Conservation (phyloP, 805 yeast genomes). For the Jamesozyma hellenica region DNA sequence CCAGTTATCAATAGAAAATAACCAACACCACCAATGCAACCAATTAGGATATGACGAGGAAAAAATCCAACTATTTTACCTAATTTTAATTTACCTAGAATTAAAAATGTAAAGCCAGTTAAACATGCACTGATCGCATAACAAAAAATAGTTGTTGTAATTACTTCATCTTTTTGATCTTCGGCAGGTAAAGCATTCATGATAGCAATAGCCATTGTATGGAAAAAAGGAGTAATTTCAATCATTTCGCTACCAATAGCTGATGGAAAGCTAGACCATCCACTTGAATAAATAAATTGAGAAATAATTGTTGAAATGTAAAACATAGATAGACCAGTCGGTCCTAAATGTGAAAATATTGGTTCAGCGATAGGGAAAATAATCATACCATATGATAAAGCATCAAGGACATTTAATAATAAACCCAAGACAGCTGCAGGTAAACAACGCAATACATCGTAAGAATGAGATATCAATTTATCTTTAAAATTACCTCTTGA, state of each 20-base stretch:
- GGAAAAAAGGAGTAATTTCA: conserved; percentile 97
- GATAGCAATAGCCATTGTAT: conserved; percentile 78
- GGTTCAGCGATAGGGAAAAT: conserved; percentile 85
- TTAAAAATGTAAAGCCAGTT: conserved; percentile 73
- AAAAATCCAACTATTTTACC: conserved; percentile 90
- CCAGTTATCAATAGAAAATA: conserved; percentile 86
- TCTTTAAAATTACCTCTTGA: background rate
- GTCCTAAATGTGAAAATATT: conserved; percentile 66
- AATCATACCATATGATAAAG: conserved; percentile 93
- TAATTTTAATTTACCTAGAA: conserved; percentile 65
- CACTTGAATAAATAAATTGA: conserved; percentile 78
- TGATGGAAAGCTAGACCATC: conserved; percentile 79
- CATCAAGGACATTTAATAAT: conserved; percentile 80
- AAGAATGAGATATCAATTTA: conserved; percentile 3
- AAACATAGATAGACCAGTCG: conserved; percentile 88
- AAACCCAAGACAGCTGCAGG: conserved; percentile 86
- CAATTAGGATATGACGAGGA: conserved; percentile 91
- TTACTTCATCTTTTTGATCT: conserved; percentile 51
- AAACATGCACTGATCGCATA: conserved; percentile 75
- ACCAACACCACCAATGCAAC: conserved; percentile 98
- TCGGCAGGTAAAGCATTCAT: conserved; percentile 32
- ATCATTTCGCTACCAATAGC: conserved; percentile 99
- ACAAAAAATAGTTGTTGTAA: conserved; percentile 80
- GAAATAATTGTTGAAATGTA: conserved; percentile 85
- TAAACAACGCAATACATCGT: conserved; percentile 18